Conservation (phyloP, 1,284 basidiomycete species). For the Boletus albobrunnescens region DNA sequence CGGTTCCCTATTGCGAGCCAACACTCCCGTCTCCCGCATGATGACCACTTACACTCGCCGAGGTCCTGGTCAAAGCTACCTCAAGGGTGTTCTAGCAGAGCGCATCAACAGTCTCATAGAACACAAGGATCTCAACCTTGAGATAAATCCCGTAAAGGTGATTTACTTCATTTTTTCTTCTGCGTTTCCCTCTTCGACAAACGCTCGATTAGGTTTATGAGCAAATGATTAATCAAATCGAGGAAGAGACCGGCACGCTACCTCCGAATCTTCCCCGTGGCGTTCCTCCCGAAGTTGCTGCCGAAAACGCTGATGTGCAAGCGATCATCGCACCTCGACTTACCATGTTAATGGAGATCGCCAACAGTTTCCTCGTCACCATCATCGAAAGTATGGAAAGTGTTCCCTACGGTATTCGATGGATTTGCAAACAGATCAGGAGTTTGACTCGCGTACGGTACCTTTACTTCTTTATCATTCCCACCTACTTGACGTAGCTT, state of each 20-base stretch:
- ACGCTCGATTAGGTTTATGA: conserved; percentile 73
- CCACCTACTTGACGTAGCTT: conserved; percentile 12
- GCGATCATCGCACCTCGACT: conserved; percentile 94
- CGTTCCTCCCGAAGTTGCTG: conserved; percentile 90
- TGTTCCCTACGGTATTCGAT: conserved; percentile 97
- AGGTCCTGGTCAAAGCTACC: conserved; percentile 95
- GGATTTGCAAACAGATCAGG: conserved; percentile 99
- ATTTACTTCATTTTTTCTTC: conserved; percentile 12
- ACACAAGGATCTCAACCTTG: conserved; percentile 96
- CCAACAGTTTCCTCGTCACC: conserved; percentile 94
- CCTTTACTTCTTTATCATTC: conserved; percentile 1
- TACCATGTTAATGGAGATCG: conserved; percentile 99
- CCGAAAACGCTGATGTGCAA: conserved; percentile 91
- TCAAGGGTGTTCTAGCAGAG: conserved; percentile 94
- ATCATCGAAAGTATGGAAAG: conserved; percentile 98
- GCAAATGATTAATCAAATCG: conserved; percentile 97
- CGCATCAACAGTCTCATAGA: conserved; percentile 98
- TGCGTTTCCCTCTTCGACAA: background rate
- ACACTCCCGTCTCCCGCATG: conserved; percentile 98
- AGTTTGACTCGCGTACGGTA: conserved; percentile 82
- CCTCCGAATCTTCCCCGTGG: conserved; percentile 89
- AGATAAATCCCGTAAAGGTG: conserved; percentile 98
- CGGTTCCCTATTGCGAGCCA: conserved; percentile 92
- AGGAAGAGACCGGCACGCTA: conserved; percentile 90
- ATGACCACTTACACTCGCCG: conserved; percentile 99